A percentile compares a stretch with the other conserved stretches of the same genome.
phyloP scores from a whole-genome alignment of 768 basidiomycete species.

The Tulasnella sp. region DNA sequence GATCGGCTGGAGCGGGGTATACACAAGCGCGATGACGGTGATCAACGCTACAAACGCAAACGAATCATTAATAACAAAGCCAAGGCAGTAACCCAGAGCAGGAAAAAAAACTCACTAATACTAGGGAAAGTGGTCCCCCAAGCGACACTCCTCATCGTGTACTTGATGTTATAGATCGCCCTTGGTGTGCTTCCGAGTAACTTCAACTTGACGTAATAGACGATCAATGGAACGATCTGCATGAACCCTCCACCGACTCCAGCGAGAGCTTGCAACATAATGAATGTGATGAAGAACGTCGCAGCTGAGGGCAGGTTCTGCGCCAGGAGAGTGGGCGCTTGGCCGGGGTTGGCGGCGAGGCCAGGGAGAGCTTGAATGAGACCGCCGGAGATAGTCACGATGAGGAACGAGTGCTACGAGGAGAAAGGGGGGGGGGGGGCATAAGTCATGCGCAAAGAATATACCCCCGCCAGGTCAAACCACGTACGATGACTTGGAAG shows the following conservation, averaged over 20 bases:
- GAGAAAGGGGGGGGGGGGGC: neutral
- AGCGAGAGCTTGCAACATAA: conserved; percentile 70
- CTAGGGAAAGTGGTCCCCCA: conserved; percentile 66
- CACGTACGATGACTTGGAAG: conserved; percentile 80
- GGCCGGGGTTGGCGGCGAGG: conserved; percentile 56
- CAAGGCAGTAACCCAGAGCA: too few relatives aligned
- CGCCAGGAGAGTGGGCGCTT: conserved; percentile 63
- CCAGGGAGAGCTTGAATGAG: conserved; percentile 58
- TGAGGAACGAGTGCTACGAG: conserved; percentile 79
- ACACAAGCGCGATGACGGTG: conserved; percentile 33
- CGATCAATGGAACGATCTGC: conserved; percentile 55
- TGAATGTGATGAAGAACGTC: conserved; percentile 87
- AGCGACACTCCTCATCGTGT: conserved; percentile 37
- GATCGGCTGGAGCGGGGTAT: conserved; percentile 83
- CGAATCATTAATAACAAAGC: conserved; percentile 38
- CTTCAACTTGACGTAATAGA: conserved; percentile 88
- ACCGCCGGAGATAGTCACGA: conserved; percentile 78
- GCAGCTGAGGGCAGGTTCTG: conserved; percentile 69
- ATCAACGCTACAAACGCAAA: conserved; percentile 55
- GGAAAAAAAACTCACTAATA: conserved; percentile 6
- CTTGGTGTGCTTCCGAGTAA: conserved; percentile 84
- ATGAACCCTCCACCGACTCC: conserved; percentile 74
- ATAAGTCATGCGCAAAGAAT: neutral
- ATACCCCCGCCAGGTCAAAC: neutral
- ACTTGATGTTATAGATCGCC: conserved; percentile 75